Evolutionary conservation across 2,329 filamentous ascomycete species (phyloP), one percentile per base, ranked within the genome.

Genomic region (Bisporella sp.): DNA sequence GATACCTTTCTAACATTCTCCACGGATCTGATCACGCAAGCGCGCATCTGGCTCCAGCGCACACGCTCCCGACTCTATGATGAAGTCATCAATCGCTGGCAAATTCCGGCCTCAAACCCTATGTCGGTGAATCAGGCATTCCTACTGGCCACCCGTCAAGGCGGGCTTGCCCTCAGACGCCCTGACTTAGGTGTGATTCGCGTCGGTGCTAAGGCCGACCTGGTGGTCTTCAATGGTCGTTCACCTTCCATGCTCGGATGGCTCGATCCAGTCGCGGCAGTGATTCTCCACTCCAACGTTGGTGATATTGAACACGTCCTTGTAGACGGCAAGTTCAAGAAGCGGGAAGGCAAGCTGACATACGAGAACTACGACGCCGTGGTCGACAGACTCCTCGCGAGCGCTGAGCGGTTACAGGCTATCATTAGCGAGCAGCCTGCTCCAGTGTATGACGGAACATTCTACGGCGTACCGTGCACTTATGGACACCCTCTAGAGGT

Each of bases 61-160:
- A 13, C 13, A 13, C 35, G 35, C 9, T 39, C 13, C 9, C 35
- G 9, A 9, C 13, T 39, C 35, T 39, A 39, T 13, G 35, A 9
- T 39, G 9, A 39, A 13, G 35, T 39, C 13, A 9, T 39, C 35
- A 13, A 13, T 0, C 55, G 59, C 1, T 74, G 71, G 67, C 52
- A 69, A 11, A 57, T 80, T 2, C 75, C 77, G 0, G 54, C 54
- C 3, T 70, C 64, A 30, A 79, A 70, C 51, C 75, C 77, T 6
- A 77, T 81, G 73, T 72, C 68, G 6, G 76, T 68, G 3, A 65
- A 71, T 32, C 76, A 82, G 58, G 78, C 77, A 0, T 82, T 82
- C 57, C 64, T 75, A 28, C 69, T 81, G 12, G 73, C 75, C 0
- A 82, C 77, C 0, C 68, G 76, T 2, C 67, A 70, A 4, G 77